Evolutionary conservation across 2,329 filamentous ascomycete genomes (phyloP), one percentile per base, ranked within the genome.

Genomic region (Boeremia lycopersici): DNA sequence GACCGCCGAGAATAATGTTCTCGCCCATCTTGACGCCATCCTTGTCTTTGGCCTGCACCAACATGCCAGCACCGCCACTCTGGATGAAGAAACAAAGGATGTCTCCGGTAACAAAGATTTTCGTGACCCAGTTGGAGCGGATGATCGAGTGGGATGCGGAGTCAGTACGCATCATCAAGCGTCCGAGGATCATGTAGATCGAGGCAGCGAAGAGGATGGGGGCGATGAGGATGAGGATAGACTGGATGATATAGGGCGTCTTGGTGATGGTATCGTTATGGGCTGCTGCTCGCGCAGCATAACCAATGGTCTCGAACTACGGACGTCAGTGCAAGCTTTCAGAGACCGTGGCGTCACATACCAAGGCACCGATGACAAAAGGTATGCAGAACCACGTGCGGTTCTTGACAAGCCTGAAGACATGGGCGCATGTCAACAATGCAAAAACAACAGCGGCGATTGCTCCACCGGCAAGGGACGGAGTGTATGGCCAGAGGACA

Each of bases 61-160:
- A 66, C 12, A 79, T 77, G 31, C 77, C 79, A n/a, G 78, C 79
- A 26, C 81, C 81, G 26, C 71, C 73, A 12, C 73, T 74, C 65
- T 86, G 84, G 3, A 84, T 68, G 2, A 79, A 29, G 63, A 86
- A 82, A 2, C 79, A 81, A 6, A 84, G 43, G 3, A 85, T 65
- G 59, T 86, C 84, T 30, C 83, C 82, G 6, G 67, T 45, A 4
- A 87, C 83, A 55, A 86, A 86, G 31, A 81, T 73, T 48, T 78
- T 81, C 3, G 83, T 85, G 6, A 86, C 67, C 76, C 79, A 80
- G 7, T 55, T 73, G 1, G 74, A 68, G 1, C 71, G 62, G 38
- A 84, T 73, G 17, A 82, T 55, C 0, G 80, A 78, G 59, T 77
- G 71, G 0, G 69, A 52, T n/a, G 76, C 71, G 2, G 76, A 80